Base-by-base conservation (phyloP, 2,329 filamentous ascomycete species). In the Aspergillus sp. region DNA sequence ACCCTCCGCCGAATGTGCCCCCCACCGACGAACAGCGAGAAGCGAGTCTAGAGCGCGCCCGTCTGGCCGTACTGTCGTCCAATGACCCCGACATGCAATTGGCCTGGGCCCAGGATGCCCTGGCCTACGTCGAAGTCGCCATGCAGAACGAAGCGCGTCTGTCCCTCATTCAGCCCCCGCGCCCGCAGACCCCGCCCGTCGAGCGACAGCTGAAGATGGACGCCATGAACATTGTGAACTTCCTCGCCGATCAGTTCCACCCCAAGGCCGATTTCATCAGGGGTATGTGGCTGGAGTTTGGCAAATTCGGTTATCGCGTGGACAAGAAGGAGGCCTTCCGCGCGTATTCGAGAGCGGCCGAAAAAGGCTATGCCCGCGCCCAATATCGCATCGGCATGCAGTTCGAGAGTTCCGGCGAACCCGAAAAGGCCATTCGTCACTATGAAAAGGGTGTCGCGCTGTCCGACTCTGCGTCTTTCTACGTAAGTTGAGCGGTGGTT, bases 371-470 rank as follows among this genome's bases (percentile, higher is more conserved):
- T 73, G 84, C 87, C 19, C 82, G 94, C 62, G 92, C 94, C 17
- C 90, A 97, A 71, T 99, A 99, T 72, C 85, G 94, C 44, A 95
- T 99, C 75, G 94, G 94, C 57, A 99, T 97, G 93, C 88, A 96
- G 52, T 97, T 92, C 69, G 94, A 99, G 74, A 91, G 89, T 69
- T 93, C 91, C 4, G 95, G 95, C 66, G 93, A 99, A 65, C 87
- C 91, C 54, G 82, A 86, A 57, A 96, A 95, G 70, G 94, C 94
- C 5, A 85, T 96, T 65, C 86, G 87, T 65, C 92, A 97, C 71
- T 99, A 97, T 73, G 85, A 90, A 59, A 82, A 83, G 45, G 94
- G 94, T 46, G 85, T 94, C 46, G 82, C 84, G 46, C 77, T 86
- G 60, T 85, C 86, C 20, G 94, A 99, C 73, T 96, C 94, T 14